Evolutionary conservation across 2,329 filamentous ascomycete species (phyloP).

Genomic region (Nothophaeocryptopus gaeumannii): DNA sequence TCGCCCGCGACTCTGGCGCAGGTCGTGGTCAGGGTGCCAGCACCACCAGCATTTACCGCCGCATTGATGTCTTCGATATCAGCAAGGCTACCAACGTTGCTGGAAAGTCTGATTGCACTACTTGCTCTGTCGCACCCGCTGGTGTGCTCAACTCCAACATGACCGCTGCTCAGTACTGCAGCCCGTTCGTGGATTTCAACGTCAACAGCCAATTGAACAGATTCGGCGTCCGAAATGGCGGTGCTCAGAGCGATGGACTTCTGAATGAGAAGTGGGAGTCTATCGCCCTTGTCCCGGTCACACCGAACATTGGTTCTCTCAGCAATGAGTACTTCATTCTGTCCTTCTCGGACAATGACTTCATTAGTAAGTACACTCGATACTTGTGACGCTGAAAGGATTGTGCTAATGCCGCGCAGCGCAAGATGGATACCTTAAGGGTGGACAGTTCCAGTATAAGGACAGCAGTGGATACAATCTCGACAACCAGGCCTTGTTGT

Average conservation of each 20-base stretch:
- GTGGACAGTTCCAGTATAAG: constrained; percentile 54
- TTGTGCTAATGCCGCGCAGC: no score
- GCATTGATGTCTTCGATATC: constrained; percentile 68
- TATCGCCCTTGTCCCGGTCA: constrained; percentile 60
- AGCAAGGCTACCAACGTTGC: constrained; percentile 60
- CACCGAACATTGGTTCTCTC: constrained; percentile 40
- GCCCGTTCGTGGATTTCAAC: constrained; percentile 64
- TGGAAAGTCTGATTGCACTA: constrained; percentile 45
- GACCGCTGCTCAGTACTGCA: constrained; percentile 60
- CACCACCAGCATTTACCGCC: constrained; percentile 59
- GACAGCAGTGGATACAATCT: constrained; percentile 59
- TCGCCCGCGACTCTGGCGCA: constrained; percentile 61
- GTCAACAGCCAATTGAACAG: constrained; percentile 61
- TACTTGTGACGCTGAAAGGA: no score
- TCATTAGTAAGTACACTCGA: constrained; percentile 52
- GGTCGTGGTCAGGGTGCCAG: constrained; percentile 57
- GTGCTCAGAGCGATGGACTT: constrained; percentile 54
- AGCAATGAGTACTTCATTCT: constrained; percentile 66
- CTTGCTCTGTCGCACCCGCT: constrained; percentile 43
- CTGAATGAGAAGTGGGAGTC: constrained; percentile 79
- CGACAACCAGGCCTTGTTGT: constrained; percentile 63
- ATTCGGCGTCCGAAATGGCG: constrained; percentile 69
- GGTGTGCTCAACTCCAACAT: constrained; percentile 57
- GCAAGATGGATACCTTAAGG: constrained; percentile 62
- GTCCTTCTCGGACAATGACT: constrained; percentile 69